phyloP scores from a whole-genome alignment of 1,284 basidiomycete genomes.

The Tremellales sp. region DNA sequence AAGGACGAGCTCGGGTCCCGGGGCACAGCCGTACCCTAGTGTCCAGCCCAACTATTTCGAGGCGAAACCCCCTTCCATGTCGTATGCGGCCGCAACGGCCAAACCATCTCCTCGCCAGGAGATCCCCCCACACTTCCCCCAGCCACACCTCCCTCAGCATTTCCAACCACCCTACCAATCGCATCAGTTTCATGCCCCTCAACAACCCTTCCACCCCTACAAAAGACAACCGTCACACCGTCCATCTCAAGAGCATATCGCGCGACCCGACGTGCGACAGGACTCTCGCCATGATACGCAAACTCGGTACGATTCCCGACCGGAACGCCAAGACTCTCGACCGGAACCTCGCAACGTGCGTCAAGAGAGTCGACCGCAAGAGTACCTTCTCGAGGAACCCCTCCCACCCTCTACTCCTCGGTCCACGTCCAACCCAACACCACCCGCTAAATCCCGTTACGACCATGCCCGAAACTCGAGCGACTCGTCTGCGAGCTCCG shows the following conservation, averaged over 20 bases:
- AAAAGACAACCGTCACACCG: constrained; percentile 25
- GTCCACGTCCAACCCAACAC: too few relatives aligned
- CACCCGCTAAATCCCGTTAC: too few relatives aligned
- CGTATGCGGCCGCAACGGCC: constrained; percentile 6
- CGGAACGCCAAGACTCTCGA: too few relatives aligned
- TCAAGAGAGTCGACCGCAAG: too few relatives aligned
- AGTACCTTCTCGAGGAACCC: too few relatives aligned
- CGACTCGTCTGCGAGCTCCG: background rate
- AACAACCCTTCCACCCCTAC: constrained; percentile 28
- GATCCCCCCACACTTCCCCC: background rate
- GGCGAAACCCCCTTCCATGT: background rate
- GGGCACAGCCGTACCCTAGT: constrained; percentile 4
- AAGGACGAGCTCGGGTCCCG: constrained; percentile 29
- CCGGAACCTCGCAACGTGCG: too few relatives aligned
- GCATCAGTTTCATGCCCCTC: constrained; percentile 15
- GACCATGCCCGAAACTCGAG: too few relatives aligned
- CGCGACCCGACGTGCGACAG: too few relatives aligned
- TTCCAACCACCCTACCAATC: constrained; percentile 34
- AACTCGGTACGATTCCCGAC: too few relatives aligned
- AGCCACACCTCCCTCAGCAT: constrained; percentile 5
- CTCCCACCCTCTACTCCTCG: too few relatives aligned
- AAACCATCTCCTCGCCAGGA: constrained; percentile 1
- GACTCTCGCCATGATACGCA: too few relatives aligned
- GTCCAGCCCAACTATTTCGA: constrained; percentile 3
- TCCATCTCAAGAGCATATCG: constrained; percentile 13